Evolutionary conservation across 2,329 filamentous ascomycete genomes (phyloP).

Genomic region (Tolypocladium paradoxum): DNA sequence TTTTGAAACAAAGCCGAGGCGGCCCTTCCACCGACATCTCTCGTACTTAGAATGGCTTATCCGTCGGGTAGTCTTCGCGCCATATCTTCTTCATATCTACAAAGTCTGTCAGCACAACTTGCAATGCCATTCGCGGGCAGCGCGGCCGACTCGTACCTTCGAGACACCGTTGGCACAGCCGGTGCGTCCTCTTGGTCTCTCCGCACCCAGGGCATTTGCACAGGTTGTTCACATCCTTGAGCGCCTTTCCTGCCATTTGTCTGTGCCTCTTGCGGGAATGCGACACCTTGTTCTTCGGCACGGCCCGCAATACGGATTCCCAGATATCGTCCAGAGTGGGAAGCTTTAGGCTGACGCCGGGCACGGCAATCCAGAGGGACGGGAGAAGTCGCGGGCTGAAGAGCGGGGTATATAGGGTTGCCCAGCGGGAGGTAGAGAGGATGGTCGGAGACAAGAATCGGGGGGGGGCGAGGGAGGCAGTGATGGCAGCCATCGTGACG

Average conservation of each 20-base stretch:
- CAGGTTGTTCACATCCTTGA: conserved; percentile 80
- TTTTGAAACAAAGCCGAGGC: conserved; percentile 14
- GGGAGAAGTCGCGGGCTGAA: conserved; percentile 38
- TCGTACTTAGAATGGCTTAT: conserved; percentile 18
- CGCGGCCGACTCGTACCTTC: conserved; percentile 47
- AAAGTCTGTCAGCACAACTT: background rate
- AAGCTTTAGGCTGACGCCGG: conserved; percentile 45
- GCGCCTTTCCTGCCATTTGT: conserved; percentile 88
- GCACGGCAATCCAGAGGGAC: conserved; percentile 46
- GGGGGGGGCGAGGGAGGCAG: conserved; percentile 44
- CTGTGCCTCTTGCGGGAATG: conserved; percentile 90
- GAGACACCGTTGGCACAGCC: conserved; percentile 80
- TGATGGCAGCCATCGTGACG: conserved; percentile 30
- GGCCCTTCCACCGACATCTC: conserved; percentile 3
- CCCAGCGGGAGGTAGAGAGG: conserved; percentile 30
- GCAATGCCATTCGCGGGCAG: background rate
- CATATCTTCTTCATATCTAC: conserved; percentile 36
- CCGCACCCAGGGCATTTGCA: conserved; percentile 89
- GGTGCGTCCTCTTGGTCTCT: conserved; percentile 75
- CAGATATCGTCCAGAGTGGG: conserved; percentile 67
- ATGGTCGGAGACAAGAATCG: conserved; percentile 34
- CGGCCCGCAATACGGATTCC: conserved; percentile 84
- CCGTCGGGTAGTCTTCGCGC: conserved; percentile 25
- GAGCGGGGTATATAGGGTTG: conserved; percentile 33
- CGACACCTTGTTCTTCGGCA: conserved; percentile 98